Evolutionary conservation across 768 basidiomycete genomes (phyloP).

Genomic region (Mycena vulgaris): DNA sequence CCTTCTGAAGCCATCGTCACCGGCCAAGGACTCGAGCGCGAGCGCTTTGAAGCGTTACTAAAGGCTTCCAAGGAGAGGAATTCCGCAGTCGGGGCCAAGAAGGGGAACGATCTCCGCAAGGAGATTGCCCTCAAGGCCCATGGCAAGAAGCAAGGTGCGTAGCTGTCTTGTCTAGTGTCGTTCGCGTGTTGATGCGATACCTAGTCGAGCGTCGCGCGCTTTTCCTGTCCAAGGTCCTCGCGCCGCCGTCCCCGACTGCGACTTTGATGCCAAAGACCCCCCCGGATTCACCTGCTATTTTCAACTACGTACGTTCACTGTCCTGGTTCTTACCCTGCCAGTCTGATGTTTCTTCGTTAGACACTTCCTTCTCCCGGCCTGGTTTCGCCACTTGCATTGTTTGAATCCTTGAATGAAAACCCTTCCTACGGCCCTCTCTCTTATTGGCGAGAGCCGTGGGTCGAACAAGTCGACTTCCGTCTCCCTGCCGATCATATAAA

Average conservation of each 20-base stretch:
- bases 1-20: slow-evolving; percentile 53
- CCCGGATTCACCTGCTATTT: slow-evolving; percentile 78
- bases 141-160: slow-evolving; percentile 80
- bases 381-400: slow-evolving; percentile 72
- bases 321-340: neutral
- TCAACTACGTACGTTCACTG: slow-evolving; percentile 61
- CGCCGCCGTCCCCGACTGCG: slow-evolving; percentile 76
- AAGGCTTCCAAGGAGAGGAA: slow-evolving; percentile 73
- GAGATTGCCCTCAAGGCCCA: slow-evolving; percentile 83
- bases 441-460: slow-evolving; percentile 62
- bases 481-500: slow-evolving; percentile 47
- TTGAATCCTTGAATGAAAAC: slow-evolving; percentile 64
- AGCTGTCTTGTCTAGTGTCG: neutral
- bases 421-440: slow-evolving; percentile 43
- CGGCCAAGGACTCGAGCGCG: slow-evolving; percentile 71
- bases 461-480: slow-evolving; percentile 79
- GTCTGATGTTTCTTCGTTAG: slow-evolving; percentile 9
- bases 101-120: slow-evolving; percentile 74
- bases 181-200: slow-evolving; percentile 10
- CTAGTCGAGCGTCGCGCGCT: slow-evolving; percentile 82
- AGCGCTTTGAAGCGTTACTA: slow-evolving; percentile 76
- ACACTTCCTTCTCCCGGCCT: slow-evolving; percentile 79
- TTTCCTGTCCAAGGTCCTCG: slow-evolving; percentile 81
- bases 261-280: slow-evolving; percentile 73
- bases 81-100: slow-evolving; percentile 60